Evolutionary conservation across 225 moss, liverwort and hornwort species (phyloP).

Genomic region (Ulota crispa): DNA sequence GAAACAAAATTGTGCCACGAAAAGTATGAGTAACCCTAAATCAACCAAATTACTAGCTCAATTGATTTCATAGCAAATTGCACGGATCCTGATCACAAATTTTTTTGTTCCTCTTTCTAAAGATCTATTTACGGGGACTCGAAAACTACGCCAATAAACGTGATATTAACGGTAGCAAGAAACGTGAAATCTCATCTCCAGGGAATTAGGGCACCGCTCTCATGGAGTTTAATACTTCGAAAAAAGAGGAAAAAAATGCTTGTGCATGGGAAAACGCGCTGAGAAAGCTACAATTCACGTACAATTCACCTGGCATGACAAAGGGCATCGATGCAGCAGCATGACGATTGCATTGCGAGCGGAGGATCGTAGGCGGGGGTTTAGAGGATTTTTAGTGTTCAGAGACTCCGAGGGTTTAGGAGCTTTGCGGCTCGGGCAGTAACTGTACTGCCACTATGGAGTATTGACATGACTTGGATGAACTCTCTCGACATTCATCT

Average conservation of each 20-base stretch:
- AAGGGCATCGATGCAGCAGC: neutral
- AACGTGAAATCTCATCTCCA: neutral
- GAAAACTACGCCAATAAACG: neutral
- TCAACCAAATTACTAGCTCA: neutral
- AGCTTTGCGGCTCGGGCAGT: neutral
- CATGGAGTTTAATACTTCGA: neutral
- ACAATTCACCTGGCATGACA: neutral
- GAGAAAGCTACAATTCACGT: neutral
- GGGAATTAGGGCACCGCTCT: neutral
- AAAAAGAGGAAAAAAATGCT: neutral
- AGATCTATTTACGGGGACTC: neutral
- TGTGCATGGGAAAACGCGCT: neutral
- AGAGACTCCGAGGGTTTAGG: neutral
- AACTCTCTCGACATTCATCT: neutral
- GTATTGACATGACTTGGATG: neutral
- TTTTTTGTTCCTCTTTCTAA: neutral
- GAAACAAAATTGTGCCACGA: conserved; percentile 4
- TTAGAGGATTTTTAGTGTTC: neutral
- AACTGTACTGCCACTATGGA: neutral
- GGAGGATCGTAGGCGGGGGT: neutral
- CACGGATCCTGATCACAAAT: neutral
- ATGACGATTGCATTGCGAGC: neutral
- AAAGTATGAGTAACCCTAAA: conserved; percentile 6
- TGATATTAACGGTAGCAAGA: neutral
- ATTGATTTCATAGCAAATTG: neutral